A percentile compares a stretch with the other conserved stretches of the same genome.
Evolutionary conservation across 805 yeast species (phyloP).

Genomic region (Maudiozyma bulderi): DNA sequence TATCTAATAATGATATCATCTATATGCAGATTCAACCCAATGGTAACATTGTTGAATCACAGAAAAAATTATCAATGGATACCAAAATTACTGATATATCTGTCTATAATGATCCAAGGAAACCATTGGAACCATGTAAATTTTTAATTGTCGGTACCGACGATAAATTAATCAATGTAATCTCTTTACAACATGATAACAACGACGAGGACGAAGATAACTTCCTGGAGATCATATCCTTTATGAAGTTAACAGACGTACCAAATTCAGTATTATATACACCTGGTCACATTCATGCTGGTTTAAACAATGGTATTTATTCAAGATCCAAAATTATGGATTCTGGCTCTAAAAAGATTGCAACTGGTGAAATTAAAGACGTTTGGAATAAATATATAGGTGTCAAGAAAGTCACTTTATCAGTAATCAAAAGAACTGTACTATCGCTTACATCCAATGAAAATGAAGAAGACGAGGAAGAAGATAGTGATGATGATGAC

Average conservation of each 20-base stretch:
- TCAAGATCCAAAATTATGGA: slow-evolving; percentile 41
- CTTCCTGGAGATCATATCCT: slow-evolving; percentile 50
- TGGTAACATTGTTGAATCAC: slow-evolving; percentile 50
- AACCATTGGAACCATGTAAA: slow-evolving; percentile 31
- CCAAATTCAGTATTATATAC: slow-evolving; percentile 31
- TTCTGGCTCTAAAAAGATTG: slow-evolving; percentile 35
- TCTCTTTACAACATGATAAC: slow-evolving; percentile 33
- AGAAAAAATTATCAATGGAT: slow-evolving; percentile 46
- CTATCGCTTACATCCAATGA: slow-evolving; percentile 19
- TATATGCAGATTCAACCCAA: slow-evolving; percentile 46
- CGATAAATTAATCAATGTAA: slow-evolving; percentile 59
- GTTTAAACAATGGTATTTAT: slow-evolving; percentile 77
- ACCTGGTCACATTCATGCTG: slow-evolving; percentile 47
- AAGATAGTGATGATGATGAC: slow-evolving; percentile 9
- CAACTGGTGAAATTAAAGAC: slow-evolving; percentile 48
- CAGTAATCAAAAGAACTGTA: slow-evolving; percentile 15
- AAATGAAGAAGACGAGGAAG: slow-evolving; percentile 17
- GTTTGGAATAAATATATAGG: slow-evolving; percentile 70
- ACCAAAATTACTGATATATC: slow-evolving; percentile 46
- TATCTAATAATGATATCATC: slow-evolving; percentile 65
- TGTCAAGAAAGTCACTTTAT: slow-evolving; percentile 41
- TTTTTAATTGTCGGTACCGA: slow-evolving; percentile 61
- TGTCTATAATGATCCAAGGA: slow-evolving; percentile 33
- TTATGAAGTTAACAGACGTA: slow-evolving; percentile 57
- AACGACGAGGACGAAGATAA: slow-evolving; percentile 34